Percentiles rank a stretch among this genome's conserved stretches.
phyloP scores from a whole-genome alignment of 1,284 basidiomycete species.

The Melanopsichium pennsylvanicum region DNA sequence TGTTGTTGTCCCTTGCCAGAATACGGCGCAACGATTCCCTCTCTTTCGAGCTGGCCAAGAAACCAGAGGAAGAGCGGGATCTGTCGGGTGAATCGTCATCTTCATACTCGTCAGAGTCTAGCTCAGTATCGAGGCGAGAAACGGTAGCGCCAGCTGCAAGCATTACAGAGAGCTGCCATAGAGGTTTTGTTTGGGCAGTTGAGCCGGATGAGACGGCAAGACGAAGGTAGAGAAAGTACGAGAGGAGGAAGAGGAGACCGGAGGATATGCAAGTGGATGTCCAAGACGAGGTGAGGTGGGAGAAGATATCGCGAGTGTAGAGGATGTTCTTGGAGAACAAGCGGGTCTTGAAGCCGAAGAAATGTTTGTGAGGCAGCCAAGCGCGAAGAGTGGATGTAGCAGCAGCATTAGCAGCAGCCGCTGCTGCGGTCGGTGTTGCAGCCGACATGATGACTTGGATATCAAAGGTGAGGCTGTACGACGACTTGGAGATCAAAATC shows the following conservation, averaged over 20 bases:
- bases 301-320: constrained; percentile 11
- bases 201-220: not conserved
- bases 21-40: constrained; percentile 18
- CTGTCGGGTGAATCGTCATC: constrained; percentile 44
- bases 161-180: constrained; percentile 21
- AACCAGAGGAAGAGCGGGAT: constrained; percentile 11
- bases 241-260: constrained; percentile 5
- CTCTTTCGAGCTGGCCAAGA: constrained; percentile 32
- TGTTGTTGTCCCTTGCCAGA: constrained; percentile 13
- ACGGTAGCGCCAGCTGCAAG: constrained; percentile 14
- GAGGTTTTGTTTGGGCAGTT: constrained; percentile 9
- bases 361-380: constrained; percentile 12
- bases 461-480: not conserved
- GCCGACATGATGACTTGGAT: constrained; percentile 5
- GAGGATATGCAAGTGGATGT: constrained; percentile 7
- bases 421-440: not conserved
- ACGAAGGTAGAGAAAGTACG: constrained; percentile 1
- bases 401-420: not conserved
- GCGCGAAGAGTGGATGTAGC: not conserved
- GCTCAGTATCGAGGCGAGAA: constrained; percentile 17
- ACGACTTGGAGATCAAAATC: too few relatives aligned
- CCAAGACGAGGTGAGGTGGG: constrained; percentile 14
- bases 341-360: constrained; percentile 10
- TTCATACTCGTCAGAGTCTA: constrained; percentile 44
- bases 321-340: constrained; percentile 26